Conservation (phyloP, 495 filamentous ascomycete species). For the Diplogelasinospora grovesii region DNA sequence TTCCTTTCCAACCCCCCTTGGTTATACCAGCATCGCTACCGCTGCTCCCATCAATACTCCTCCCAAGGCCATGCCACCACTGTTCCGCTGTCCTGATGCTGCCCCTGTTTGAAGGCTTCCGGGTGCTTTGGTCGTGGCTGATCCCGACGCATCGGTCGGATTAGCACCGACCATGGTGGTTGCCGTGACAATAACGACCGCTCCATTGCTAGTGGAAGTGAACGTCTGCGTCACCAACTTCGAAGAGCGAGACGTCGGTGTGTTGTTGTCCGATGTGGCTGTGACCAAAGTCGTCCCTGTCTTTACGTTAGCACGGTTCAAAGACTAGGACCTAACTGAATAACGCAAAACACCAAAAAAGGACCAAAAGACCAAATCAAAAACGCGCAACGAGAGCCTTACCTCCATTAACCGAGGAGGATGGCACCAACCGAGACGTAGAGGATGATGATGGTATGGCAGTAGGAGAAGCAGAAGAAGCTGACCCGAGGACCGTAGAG, state of each 20-base stretch:
- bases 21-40: slow-evolving; percentile 8
- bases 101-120: slow-evolving; percentile 35
- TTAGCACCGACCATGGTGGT: slow-evolving; percentile 21
- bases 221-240: not conserved
- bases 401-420: slow-evolving; percentile 22
- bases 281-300: not conserved
- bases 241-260: not conserved
- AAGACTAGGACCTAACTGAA: not conserved
- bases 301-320: no score
- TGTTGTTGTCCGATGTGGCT: not conserved
- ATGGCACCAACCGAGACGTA: slow-evolving; percentile 5
- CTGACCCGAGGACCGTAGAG: slow-evolving; percentile 4
- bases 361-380: not conserved
- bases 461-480: no score
- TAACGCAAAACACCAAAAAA: not conserved
- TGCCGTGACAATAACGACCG: slow-evolving; percentile 20
- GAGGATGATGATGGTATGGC: not conserved
- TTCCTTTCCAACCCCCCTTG: not conserved
- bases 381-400: slow-evolving; percentile 7
- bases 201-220: slow-evolving; percentile 22
- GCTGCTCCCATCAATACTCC: slow-evolving; percentile 24
- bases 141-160: slow-evolving; percentile 5
- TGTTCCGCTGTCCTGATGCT: slow-evolving; percentile 12
- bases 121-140: slow-evolving; percentile 10
- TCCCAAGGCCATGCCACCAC: slow-evolving; percentile 16